Evolutionary conservation across 2,329 filamentous ascomycete genomes (phyloP), one percentile per base, ranked within the genome.

Genomic region (Leptographium lundbergii): DNA sequence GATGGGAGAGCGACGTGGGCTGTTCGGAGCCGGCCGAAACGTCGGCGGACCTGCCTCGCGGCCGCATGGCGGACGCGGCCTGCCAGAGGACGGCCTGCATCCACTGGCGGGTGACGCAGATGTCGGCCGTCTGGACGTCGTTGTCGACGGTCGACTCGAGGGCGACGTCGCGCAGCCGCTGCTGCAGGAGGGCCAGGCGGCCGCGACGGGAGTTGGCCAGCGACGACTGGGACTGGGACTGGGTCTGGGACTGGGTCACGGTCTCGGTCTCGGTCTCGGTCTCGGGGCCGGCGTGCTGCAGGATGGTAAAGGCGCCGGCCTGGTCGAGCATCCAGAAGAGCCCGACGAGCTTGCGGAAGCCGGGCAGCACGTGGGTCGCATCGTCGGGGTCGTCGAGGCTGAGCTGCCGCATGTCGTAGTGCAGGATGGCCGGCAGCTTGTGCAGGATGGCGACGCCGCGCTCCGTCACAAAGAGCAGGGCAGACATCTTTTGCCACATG

Each of bases 261-360:
- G 27, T 5, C 27, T 29, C 27, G 27, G 27, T 4, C 4, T 29
- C 27, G 27, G 27, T 4, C 27, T 29, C 27, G 27, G 27, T 4
- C 27, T 29, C 27, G 27, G 27, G 27, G 7, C 27, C 7, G 27
- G 69, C 67, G 39, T 73, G 70, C 53, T 71, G 71, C 3, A 79
- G 68, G 2, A 78, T 69, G 54, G 77, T 74, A 39, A 79, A 78
- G 50, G 75, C 74, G 0, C 74, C 72, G 0, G 75, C 76, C 54
- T 77, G 72, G 51, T 79, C 77, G 54, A 80, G 78, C 1, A 74
- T 71, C 69, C 75, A 77, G 61, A 79, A 79, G 0, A 79, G 68
- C 55, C 75, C 72, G 9, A 78, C 73, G 1, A 79, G 68, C 60
- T 77, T 76, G 17, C 75, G 69, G 57, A 80, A 80, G 1, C 75